These are phyloP conservation scores for Durusdinium trenchii DNA, from an alignment of 73 alveolate genomes.

Conservation along the genomic window DNA sequence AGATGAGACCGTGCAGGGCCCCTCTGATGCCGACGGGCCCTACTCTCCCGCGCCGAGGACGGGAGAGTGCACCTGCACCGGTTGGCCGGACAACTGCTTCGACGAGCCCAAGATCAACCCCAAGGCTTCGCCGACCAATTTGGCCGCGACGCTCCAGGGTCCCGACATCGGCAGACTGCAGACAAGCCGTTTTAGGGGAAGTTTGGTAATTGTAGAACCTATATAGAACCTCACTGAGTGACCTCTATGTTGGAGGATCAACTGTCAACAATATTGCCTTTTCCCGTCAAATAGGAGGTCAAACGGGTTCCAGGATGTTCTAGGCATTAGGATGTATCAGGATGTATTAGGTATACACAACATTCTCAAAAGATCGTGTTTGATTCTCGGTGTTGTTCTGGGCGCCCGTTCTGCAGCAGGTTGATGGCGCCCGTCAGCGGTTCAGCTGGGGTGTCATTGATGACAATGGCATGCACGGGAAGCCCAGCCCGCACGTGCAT, in stretches of 20 bases:
- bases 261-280: no score
- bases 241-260: no score
- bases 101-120: constrained; percentile 96
- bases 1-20: no score
- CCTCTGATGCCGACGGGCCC: no score
- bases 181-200: background rate
- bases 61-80: constrained; percentile 95
- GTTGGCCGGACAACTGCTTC: constrained; percentile 96
- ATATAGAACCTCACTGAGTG: background rate
- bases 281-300: no score
- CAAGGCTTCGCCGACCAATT: background rate
- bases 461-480: constrained; percentile 78
- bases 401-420: background rate
- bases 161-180: background rate
- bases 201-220: background rate
- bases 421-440: constrained; percentile 67
- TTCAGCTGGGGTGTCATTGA: constrained; percentile 95
- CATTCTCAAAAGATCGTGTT: no score
- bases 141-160: background rate
- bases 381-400: background rate
- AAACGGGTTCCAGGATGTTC: no score
- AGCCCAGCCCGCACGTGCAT: no score
- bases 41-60: constrained; percentile 43
- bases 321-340: no score
- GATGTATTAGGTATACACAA: no score